Evolutionary conservation across 2,329 filamentous ascomycete genomes (phyloP).

Genomic region (Scytalidium sp.): DNA sequence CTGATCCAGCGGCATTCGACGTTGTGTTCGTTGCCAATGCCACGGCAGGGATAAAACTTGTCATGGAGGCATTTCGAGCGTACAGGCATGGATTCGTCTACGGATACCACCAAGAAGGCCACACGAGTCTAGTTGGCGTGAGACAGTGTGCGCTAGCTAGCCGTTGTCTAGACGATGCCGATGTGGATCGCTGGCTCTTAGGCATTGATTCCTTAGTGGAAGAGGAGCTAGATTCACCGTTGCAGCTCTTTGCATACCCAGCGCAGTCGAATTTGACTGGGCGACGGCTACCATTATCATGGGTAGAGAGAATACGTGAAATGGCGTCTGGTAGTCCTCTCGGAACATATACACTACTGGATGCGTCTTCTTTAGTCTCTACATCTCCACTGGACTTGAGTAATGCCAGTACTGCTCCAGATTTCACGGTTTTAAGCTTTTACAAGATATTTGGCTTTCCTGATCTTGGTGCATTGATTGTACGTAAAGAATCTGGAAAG

Average conservation of each 20-base stretch:
- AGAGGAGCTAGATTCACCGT: slow-evolving; percentile 15
- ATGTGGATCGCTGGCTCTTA: slow-evolving; percentile 63
- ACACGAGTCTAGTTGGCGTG: slow-evolving; percentile 81
- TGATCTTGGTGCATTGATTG: slow-evolving; percentile 80
- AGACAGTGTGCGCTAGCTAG: slow-evolving; percentile 66
- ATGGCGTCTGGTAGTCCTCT: slow-evolving; percentile 18
- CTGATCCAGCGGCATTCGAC: slow-evolving; percentile 78
- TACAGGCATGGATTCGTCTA: slow-evolving; percentile 72
- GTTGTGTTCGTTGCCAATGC: slow-evolving; percentile 90
- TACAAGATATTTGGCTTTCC: slow-evolving; percentile 99
- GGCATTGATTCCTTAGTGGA: slow-evolving; percentile 30
- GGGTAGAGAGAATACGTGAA: slow-evolving; percentile 52
- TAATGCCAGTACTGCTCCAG: slow-evolving; percentile 60
- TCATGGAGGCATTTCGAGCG: slow-evolving; percentile 73
- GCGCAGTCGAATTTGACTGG: slow-evolving; percentile 95
- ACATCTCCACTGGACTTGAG: slow-evolving; percentile 74
- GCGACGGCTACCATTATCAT: slow-evolving; percentile 66
- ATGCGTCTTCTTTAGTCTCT: slow-evolving; percentile 78
- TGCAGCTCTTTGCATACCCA: slow-evolving; percentile 73
- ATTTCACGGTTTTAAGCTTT: slow-evolving; percentile 84
- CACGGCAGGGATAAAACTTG: slow-evolving; percentile 85
- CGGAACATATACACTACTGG: slow-evolving; percentile 65
- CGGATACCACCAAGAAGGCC: slow-evolving; percentile 76
- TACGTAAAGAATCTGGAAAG: slow-evolving; percentile 66
- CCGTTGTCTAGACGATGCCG: slow-evolving; percentile 62